Base-by-base conservation (phyloP, 208 protist species). In the Leptomonas seymouri region DNA sequence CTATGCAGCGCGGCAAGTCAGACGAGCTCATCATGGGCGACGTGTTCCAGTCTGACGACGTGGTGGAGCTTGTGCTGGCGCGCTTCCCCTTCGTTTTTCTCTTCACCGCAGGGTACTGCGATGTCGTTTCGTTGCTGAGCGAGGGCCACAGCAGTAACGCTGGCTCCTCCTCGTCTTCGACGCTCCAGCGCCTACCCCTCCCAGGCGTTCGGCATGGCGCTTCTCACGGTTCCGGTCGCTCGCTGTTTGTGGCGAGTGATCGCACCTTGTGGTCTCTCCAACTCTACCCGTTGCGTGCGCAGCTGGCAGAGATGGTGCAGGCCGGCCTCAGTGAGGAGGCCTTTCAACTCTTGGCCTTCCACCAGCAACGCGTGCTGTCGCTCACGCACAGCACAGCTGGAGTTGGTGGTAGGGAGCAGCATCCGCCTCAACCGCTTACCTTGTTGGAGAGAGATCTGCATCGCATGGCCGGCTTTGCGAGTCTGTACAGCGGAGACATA, bases 61-160 rank as follows among this genome's bases (percentile, higher is more conserved):
- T 45, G 0, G 73, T 77, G 21, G 63, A 76, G 49, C 49, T 74
- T 1, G 71, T 86, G 42, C 67, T 86, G 41, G 61, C 80, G 9
- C 85, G 84, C 27, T 80, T 90, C 44, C 86, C 86, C 11, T 86
- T 86, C 71, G 70, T 94, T 20, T 86, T 94, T 60, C 79, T 78
- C 46, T 94, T 94, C 71, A 85, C 83, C 12, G 63, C 76, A 34
- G 23, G 74, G 21, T 75, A 90, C 67, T 94, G 89, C 64, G 84
- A 91, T 70, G 86, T 91, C 20, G 76, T 81, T 39, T 86, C 79
- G 11, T 53, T 87, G 16, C 78, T 86, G 61, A 79, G 89, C 25
- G 76, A 84, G 59, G 74, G 73, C 58, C 6, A 46, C 50, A 54
- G 64, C 55, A 11, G 11, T 21, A 16, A 18, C 21, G 27, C 54